A percentile compares a stretch with the other conserved stretches of the same genome.
phyloP scores from a whole-genome alignment of 768 basidiomycete genomes.

The Suillus discolor region DNA sequence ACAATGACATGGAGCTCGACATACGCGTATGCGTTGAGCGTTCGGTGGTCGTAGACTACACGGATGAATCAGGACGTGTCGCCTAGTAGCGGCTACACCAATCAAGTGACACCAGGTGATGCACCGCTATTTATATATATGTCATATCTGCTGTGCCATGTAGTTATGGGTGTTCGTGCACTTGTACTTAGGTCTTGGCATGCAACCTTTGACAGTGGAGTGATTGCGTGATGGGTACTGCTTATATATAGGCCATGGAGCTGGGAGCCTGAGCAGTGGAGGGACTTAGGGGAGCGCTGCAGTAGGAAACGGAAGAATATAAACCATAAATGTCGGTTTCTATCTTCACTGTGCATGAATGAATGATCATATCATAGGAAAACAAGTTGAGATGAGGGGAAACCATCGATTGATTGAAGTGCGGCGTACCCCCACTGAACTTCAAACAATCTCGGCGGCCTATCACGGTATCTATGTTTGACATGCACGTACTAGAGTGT shows the following conservation, averaged over 20 bases:
- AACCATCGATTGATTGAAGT: not conserved
- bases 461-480: conserved; percentile 8
- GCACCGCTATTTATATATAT: not conserved
- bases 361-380: not conserved
- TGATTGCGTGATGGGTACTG: not conserved
- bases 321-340: not conserved
- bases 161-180: not conserved
- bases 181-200: not conserved
- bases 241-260: not conserved
- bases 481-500: too few relatives aligned
- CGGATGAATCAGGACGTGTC: not conserved
- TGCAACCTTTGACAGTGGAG: not conserved
- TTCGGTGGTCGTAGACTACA: conserved; percentile 29
- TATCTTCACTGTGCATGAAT: not conserved
- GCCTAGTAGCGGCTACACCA: not conserved
- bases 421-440: not conserved
- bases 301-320: too few relatives aligned
- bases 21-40: conserved; percentile 34
- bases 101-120: not conserved
- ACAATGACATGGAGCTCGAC: conserved; percentile 29
- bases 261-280: not conserved
- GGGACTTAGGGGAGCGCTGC: not conserved
- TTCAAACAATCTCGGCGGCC: conserved; percentile 14
- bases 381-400: not conserved
- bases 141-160: not conserved